A percentile compares a stretch with the other conserved stretches of the same genome.
Conservation (phyloP, 805 yeast species). For the Scheffersomyces lignosus region DNA sequence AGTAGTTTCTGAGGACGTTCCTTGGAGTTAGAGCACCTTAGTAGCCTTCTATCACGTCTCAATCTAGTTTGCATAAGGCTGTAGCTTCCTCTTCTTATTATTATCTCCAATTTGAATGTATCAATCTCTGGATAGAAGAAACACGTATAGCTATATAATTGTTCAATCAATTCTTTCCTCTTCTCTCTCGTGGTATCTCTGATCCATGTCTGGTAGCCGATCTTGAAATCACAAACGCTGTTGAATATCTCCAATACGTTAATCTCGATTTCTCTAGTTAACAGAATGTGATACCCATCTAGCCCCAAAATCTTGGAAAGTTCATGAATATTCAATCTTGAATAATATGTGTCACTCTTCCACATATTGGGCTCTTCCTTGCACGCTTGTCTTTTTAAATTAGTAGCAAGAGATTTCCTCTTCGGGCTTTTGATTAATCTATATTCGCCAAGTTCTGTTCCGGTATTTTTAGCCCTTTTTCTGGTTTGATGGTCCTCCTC, state of each 20-base stretch:
- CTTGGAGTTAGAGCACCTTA: too few species aligned
- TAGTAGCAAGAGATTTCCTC: too few species aligned
- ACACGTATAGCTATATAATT: constrained; percentile 49
- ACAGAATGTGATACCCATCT: constrained; percentile 43
- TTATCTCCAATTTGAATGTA: constrained; percentile 59
- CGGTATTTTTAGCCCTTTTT: too few species aligned
- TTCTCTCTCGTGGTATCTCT: constrained; percentile 65
- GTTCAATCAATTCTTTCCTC: constrained; percentile 48
- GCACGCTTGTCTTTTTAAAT: too few species aligned
- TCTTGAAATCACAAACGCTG: constrained; percentile 61
- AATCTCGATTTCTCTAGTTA: constrained; percentile 57
- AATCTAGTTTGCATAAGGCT: constrained; percentile 76
- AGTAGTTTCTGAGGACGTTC: too few species aligned
- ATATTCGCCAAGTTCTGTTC: too few species aligned
- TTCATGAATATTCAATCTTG: constrained; percentile 58
- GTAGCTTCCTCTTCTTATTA: constrained; percentile 80
- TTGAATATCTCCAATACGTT: constrained; percentile 53
- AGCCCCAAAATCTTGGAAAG: constrained; percentile 53
- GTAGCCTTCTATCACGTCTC: constrained; percentile 61
- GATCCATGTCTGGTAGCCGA: constrained; percentile 83
- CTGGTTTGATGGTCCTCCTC: too few species aligned
- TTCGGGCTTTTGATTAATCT: too few species aligned
- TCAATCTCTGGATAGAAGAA: constrained; percentile 50
- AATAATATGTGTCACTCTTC: constrained; percentile 35
- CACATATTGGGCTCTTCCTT: not conserved